Evolutionary conservation across 2,329 filamentous ascomycete species (phyloP), one percentile per base, ranked within the genome.

Genomic region (Celoporthe dispersa): DNA sequence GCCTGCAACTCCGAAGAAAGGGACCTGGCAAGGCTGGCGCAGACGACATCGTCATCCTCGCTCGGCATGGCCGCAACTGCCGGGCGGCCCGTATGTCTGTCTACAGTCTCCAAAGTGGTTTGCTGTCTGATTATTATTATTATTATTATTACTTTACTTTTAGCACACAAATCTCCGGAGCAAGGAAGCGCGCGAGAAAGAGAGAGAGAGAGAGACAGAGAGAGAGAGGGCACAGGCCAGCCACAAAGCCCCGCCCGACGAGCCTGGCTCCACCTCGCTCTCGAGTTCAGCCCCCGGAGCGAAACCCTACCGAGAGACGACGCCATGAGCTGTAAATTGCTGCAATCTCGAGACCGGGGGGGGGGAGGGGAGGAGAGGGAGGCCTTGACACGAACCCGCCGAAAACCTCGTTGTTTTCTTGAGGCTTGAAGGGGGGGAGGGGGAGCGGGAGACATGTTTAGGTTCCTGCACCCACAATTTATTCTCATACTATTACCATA

Each of bases 1-100:
- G 53, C 25, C 25, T 31, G 25, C 14, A 31, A 14, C 53, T 25
- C 11, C 25, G n/a, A 25, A 48, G 7, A 22, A n/a, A n/a, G n/a
- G 22, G n/a, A 2, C 51, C 48, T 55, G 53, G 5, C 14, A 33
- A 57, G 22, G 48, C 48, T n/a, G 48, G 19, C 9, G n/a, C 44
- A 25, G 12, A 55, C 41, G 48, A 37, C 66, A 64, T 53, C 35
- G 55, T 68, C 53, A 51, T 48, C 35, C 44, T 48, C 44, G 44
- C 44, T 28, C 60, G 65, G 65, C n/a, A 39, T 68, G 64, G 66
- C 66, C 66, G 66, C 66, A 64, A 44, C 66, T 68, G 66, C 66
- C 66, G 66, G 62, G 48, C 35, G 66, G 66, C 66, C 66, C 66
- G 64, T 62, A 64, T 53, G 66, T 48, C 59, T 53, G 39, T 44